Evolutionary conservation across 768 basidiomycete species (phyloP).

Genomic region (Naematelia encephala): DNA sequence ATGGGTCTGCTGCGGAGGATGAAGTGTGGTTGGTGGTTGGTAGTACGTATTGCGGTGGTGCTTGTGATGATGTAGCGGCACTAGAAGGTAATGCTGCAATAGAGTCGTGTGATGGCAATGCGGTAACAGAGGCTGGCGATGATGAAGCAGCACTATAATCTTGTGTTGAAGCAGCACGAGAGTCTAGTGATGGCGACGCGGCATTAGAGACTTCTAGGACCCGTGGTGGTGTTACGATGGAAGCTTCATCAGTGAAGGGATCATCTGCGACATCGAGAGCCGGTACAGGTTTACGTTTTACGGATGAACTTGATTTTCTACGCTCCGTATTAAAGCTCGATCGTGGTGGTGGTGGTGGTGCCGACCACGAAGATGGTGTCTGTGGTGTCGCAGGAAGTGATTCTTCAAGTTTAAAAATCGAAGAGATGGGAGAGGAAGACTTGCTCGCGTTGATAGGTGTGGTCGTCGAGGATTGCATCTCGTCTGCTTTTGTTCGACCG

Average conservation of each 20-base stretch:
- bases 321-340: background rate
- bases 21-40: slow-evolving; percentile 8
- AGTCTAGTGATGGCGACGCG: too few relatives aligned
- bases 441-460: too few relatives aligned
- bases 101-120: too few relatives aligned
- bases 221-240: background rate
- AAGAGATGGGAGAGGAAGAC: background rate
- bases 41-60: slow-evolving; percentile 30
- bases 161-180: background rate
- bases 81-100: background rate
- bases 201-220: background rate
- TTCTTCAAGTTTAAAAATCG: background rate
- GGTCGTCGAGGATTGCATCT: background rate
- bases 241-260: background rate
- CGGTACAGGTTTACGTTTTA: slow-evolving; percentile 37
- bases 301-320: slow-evolving; percentile 23
- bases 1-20: slow-evolving; percentile 10
- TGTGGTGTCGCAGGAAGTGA: too few relatives aligned
- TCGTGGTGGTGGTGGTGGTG: too few relatives aligned
- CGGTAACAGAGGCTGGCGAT: too few relatives aligned
- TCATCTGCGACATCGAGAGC: slow-evolving; percentile 1
- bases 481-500: background rate
- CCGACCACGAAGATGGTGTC: too few relatives aligned
- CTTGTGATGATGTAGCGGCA: background rate
- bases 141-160: background rate